Conservation (phyloP, 2,329 filamentous ascomycete genomes). For the Pestalotiopsis sp. region DNA sequence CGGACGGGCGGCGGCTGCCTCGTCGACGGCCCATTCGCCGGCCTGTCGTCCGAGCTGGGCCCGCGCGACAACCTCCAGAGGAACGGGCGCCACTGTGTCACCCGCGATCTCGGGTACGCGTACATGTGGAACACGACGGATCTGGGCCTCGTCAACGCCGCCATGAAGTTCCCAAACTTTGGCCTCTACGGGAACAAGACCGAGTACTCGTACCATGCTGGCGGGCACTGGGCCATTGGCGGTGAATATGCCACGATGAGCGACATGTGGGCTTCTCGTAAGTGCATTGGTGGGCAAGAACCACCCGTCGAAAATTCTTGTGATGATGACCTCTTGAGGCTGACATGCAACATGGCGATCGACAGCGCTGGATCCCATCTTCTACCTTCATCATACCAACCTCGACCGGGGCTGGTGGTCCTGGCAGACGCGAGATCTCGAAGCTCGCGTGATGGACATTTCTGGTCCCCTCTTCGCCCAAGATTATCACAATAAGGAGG, state of each 20-base stretch:
- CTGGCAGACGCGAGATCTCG: slow-evolving; percentile 8
- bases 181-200: slow-evolving; percentile 1
- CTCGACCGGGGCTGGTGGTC: slow-evolving; percentile 13
- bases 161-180: neutral
- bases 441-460: slow-evolving; percentile 5
- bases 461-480: slow-evolving; percentile 9
- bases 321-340: neutral
- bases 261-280: slow-evolving; percentile 10
- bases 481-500: slow-evolving; percentile 7
- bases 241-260: slow-evolving; percentile 12
- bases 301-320: neutral
- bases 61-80: neutral
- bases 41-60: neutral
- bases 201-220: slow-evolving; percentile 8
- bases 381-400: slow-evolving; percentile 10
- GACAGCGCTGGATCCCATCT: slow-evolving; percentile 10
- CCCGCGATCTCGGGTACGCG: slow-evolving; percentile 1
- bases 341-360: neutral
- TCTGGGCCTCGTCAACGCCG: neutral
- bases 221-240: slow-evolving; percentile 11
- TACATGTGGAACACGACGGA: slow-evolving; percentile 4
- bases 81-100: neutral
- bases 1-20: slow-evolving; percentile 1
- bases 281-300: neutral
- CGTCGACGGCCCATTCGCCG: slow-evolving; percentile 1